Conservation (phyloP, 805 yeast species). For the Lipomyces yamanashiensis region DNA sequence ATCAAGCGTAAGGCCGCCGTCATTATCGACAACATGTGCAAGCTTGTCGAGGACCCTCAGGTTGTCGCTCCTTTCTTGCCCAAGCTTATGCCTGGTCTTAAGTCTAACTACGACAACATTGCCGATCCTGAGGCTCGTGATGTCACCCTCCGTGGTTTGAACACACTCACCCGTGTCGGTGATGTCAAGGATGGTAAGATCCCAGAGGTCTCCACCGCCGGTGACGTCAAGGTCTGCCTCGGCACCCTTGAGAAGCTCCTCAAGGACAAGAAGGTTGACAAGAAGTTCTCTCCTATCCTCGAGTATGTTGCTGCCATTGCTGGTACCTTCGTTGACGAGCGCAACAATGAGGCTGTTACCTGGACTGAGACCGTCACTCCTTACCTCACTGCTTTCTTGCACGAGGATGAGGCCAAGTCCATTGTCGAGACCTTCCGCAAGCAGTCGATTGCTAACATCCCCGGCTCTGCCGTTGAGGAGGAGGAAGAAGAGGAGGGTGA, state of each 20-base stretch:
- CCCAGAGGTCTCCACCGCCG: slow-evolving; percentile 98
- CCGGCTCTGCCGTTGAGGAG: slow-evolving; percentile 86
- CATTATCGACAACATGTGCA: slow-evolving; percentile 99
- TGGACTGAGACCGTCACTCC: slow-evolving; percentile 91
- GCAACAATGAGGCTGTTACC: slow-evolving; percentile 87
- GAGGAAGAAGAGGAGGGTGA: slow-evolving; percentile 98
- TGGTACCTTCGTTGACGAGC: slow-evolving; percentile 98
- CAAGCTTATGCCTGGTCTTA: slow-evolving; percentile 94
- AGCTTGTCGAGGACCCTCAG: slow-evolving; percentile 99
- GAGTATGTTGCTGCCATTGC: slow-evolving; percentile 93
- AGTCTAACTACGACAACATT: slow-evolving; percentile 90
- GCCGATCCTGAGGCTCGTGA: slow-evolving; percentile 99
- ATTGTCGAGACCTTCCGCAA: slow-evolving; percentile 93
- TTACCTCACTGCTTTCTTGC: slow-evolving; percentile 94
- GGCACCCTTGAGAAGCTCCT: slow-evolving; percentile 77
- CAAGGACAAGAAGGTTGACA: slow-evolving; percentile 60
- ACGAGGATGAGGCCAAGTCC: slow-evolving; percentile 88
- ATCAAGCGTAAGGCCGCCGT: slow-evolving; percentile 99
- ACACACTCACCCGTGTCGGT: slow-evolving; percentile 99
- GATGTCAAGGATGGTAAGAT: slow-evolving; percentile 85
- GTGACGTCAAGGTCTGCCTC: slow-evolving; percentile 89
- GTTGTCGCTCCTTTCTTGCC: slow-evolving; percentile 99
- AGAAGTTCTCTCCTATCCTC: slow-evolving; percentile 78
- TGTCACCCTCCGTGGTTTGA: slow-evolving; percentile 95
- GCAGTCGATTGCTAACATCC: slow-evolving; percentile 97